phyloP scores from a whole-genome alignment of 805 yeast species.

The Zygotorulaspora danielsina region DNA sequence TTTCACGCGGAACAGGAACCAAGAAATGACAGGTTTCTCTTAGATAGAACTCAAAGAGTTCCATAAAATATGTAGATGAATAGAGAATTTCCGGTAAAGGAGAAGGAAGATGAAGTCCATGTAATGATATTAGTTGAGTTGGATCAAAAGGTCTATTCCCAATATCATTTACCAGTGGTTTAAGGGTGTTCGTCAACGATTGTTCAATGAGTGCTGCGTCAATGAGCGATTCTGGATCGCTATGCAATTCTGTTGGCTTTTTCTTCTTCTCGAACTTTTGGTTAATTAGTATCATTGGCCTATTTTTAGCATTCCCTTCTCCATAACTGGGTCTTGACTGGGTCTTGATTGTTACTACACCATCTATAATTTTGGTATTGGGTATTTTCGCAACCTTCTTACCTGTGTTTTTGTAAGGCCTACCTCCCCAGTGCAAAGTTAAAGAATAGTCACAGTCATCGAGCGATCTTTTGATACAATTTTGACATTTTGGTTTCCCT shows the following conservation, averaged over 20 bases:
- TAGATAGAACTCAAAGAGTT: slow-evolving; percentile 59
- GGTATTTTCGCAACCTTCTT: not conserved
- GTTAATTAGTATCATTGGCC: not conserved
- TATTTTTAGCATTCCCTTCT: not conserved
- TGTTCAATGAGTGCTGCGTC: not conserved
- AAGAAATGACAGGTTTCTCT: slow-evolving; percentile 55
- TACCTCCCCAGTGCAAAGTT: slow-evolving; percentile 65
- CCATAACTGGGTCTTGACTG: not conserved
- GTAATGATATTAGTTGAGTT: slow-evolving; percentile 24
- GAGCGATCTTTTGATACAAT: slow-evolving; percentile 45
- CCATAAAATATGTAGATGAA: slow-evolving; percentile 56
- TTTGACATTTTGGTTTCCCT: slow-evolving; percentile 54
- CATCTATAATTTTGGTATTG: slow-evolving; percentile 5
- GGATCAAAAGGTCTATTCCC: not conserved
- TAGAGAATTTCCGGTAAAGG: slow-evolving; percentile 59
- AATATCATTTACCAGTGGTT: not conserved
- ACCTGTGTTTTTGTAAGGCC: slow-evolving; percentile 51
- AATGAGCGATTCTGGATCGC: not conserved
- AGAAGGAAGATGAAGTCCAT: slow-evolving; percentile 29
- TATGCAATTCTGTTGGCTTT: not conserved
- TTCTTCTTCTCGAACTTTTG: not conserved
- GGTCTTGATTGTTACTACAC: slow-evolving; percentile 1
- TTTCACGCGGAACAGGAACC: slow-evolving; percentile 60
- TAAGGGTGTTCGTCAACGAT: not conserved
- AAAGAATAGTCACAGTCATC: slow-evolving; percentile 59